Conservation (phyloP, 495 filamentous ascomycete genomes). For the Podospora fimiseda region DNA sequence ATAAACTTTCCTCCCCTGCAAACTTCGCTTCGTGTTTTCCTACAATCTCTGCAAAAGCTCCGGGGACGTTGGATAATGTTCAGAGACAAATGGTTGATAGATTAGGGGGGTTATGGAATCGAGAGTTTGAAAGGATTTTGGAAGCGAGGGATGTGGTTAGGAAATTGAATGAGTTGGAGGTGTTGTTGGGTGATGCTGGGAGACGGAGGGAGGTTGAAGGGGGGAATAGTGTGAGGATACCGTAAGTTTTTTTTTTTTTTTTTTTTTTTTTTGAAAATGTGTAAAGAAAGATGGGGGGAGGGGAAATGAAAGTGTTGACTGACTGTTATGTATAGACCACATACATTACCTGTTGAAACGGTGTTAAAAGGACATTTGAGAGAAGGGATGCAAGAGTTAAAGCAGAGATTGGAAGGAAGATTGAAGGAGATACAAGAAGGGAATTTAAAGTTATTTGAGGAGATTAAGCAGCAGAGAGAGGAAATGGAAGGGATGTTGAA, state of each 20-base stretch:
- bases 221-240: constrained; percentile 24
- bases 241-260: constrained; percentile 36
- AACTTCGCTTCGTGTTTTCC: constrained; percentile 89
- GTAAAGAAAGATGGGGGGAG: no score
- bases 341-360: constrained; percentile 62
- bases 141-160: constrained; percentile 61
- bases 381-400: constrained; percentile 57
- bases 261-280: background rate
- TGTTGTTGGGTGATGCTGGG: constrained; percentile 62
- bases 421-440: constrained; percentile 55
- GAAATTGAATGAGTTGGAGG: constrained; percentile 78
- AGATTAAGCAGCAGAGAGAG: constrained; percentile 58
- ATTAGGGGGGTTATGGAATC: constrained; percentile 53
- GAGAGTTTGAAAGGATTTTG: constrained; percentile 75
- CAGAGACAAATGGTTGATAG: constrained; percentile 65
- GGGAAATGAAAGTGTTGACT: no score
- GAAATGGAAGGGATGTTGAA: constrained; percentile 66
- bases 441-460: constrained; percentile 58
- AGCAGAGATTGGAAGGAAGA: constrained; percentile 52
- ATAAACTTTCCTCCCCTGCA: constrained; percentile 62
- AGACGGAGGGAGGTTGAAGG: constrained; percentile 45
- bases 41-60: constrained; percentile 63
- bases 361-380: constrained; percentile 65
- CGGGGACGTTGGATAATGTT: constrained; percentile 57
- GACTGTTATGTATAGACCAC: constrained; percentile 48